Conservation (phyloP, 2,329 filamentous ascomycete genomes). For the Sclerotinia borealis region DNA sequence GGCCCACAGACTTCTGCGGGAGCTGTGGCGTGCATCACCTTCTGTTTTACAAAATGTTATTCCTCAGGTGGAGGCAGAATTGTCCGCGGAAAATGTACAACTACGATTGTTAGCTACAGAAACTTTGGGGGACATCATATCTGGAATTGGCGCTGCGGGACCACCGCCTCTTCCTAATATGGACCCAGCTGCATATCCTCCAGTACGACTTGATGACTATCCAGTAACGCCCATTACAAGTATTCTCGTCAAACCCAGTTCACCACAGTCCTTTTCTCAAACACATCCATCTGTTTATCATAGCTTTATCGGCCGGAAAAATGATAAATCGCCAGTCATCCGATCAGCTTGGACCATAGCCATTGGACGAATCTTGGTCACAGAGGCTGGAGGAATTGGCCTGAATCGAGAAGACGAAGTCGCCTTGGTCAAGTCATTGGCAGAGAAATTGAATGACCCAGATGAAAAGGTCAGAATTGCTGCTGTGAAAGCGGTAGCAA, state of each 20-base stretch:
- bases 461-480: slow-evolving; percentile 89
- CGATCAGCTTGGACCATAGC: slow-evolving; percentile 81
- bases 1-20: slow-evolving; percentile 80
- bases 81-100: slow-evolving; percentile 83
- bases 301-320: slow-evolving; percentile 75
- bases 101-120: slow-evolving; percentile 84
- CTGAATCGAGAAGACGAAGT: slow-evolving; percentile 77
- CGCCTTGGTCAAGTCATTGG: slow-evolving; percentile 65
- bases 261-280: slow-evolving; percentile 83
- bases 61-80: slow-evolving; percentile 85
- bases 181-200: slow-evolving; percentile 82
- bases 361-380: slow-evolving; percentile 80
- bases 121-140: slow-evolving; percentile 89
- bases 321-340: slow-evolving; percentile 79
- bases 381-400: slow-evolving; percentile 83
- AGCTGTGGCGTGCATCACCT: slow-evolving; percentile 89
- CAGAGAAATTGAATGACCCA: slow-evolving; percentile 75
- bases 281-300: slow-evolving; percentile 74
- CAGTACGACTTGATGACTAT: slow-evolving; percentile 58
- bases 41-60: slow-evolving; percentile 87
- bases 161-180: slow-evolving; percentile 66
- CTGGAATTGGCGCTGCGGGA: slow-evolving; percentile 87
- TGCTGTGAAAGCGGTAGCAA: slow-evolving; percentile 77
- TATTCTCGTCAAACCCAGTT: slow-evolving; percentile 74
- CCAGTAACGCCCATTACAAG: slow-evolving; percentile 45